Percentiles rank a stretch among this genome's conserved stretches.
phyloP scores from a whole-genome alignment of 179 eudicot genomes.

The Amaranthus tricolor region DNA sequence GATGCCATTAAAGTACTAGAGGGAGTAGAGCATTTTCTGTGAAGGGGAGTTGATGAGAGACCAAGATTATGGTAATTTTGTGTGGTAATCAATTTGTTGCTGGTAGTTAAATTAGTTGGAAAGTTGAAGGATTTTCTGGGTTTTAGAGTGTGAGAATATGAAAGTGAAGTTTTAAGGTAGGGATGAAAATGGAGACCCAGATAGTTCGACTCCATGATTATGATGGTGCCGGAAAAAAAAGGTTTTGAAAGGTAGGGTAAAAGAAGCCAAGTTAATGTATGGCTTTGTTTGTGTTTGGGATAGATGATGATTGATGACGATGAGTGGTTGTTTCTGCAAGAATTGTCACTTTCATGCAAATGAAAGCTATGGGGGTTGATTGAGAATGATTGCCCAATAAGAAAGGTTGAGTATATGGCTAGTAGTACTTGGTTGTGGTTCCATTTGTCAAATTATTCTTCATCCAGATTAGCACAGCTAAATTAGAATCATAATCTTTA shows the following conservation, averaged over 20 bases:
- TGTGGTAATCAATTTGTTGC: conserved; percentile 7
- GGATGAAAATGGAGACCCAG: conserved; percentile 46
- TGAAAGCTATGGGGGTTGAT: conserved; percentile 4
- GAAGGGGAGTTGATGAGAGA: not conserved
- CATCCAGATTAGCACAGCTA: not conserved
- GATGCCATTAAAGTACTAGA: conserved; percentile 42
- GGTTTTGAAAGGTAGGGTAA: conserved; percentile 8
- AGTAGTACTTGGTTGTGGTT: not conserved
- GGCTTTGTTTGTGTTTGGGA: conserved; percentile 34
- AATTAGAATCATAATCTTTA: not conserved
- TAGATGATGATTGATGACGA: conserved; percentile 11
- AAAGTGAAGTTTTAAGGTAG: conserved; percentile 22
- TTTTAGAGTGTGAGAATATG: conserved; percentile 20
- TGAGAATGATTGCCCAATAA: conserved; percentile 5
- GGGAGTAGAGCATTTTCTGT: conserved; percentile 21
- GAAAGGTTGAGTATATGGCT: not conserved
- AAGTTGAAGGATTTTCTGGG: not conserved
- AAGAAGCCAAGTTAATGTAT: conserved; percentile 3
- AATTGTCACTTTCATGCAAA: conserved; percentile 17
- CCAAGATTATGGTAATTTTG: conserved; percentile 9
- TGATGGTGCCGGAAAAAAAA: conserved; percentile 2
- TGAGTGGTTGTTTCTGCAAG: conserved; percentile 31
- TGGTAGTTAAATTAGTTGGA: conserved; percentile 15
- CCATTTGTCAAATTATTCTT: not conserved
- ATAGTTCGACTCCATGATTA: conserved; percentile 53